Evolutionary conservation across 164 flowering plant genomes (phyloP).

Genomic region (Vitis riparia): DNA sequence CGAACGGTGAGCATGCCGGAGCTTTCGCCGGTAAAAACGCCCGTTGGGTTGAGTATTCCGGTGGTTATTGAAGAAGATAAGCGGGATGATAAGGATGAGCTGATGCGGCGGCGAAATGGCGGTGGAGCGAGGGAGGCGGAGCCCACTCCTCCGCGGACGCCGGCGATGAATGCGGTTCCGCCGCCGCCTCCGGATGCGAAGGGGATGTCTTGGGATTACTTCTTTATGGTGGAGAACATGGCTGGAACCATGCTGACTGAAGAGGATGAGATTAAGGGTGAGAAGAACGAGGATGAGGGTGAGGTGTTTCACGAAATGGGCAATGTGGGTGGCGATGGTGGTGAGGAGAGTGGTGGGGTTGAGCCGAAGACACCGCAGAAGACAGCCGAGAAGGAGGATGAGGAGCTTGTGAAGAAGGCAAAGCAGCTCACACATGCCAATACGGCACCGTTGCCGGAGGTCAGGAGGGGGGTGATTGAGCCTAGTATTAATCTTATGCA

Average conservation of each 20-base stretch:
- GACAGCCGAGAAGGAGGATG: conserved; percentile 20
- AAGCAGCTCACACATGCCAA: conserved; percentile 48
- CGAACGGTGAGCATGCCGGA: conserved; percentile 70
- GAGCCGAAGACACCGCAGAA: conserved; percentile 51
- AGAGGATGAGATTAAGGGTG: conserved; percentile 33
- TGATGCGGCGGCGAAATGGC: conserved; percentile 13
- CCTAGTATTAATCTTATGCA: conserved; percentile 47
- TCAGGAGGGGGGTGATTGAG: conserved; percentile 22
- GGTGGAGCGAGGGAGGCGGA: conserved; percentile 17
- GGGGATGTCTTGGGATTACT: conserved; percentile 73
- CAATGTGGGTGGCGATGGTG: conserved; percentile 2
- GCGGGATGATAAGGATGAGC: conserved; percentile 16
- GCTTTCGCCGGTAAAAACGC: conserved; percentile 17
- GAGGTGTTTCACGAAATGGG: conserved; percentile 15
- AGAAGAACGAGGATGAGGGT: conserved; percentile 15
- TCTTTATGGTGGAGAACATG: conserved; percentile 47
- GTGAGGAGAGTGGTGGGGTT: conserved; percentile 3
- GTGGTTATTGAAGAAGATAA: conserved; percentile 41
- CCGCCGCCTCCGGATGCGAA: conserved; percentile 48
- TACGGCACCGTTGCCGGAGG: conserved; percentile 41
- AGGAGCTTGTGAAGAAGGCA: conserved; percentile 20
- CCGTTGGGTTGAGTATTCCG: conserved; percentile 9
- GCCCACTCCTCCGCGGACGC: conserved; percentile 21
- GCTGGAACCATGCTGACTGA: conserved; percentile 30
- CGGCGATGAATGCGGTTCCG: conserved; percentile 17